A percentile compares a stretch with the other conserved stretches of the same genome.
These are phyloP conservation scores for Tylopilus plumbeoviolaceoides DNA, from an alignment of 768 basidiomycete species.

Conservation along the genomic window DNA sequence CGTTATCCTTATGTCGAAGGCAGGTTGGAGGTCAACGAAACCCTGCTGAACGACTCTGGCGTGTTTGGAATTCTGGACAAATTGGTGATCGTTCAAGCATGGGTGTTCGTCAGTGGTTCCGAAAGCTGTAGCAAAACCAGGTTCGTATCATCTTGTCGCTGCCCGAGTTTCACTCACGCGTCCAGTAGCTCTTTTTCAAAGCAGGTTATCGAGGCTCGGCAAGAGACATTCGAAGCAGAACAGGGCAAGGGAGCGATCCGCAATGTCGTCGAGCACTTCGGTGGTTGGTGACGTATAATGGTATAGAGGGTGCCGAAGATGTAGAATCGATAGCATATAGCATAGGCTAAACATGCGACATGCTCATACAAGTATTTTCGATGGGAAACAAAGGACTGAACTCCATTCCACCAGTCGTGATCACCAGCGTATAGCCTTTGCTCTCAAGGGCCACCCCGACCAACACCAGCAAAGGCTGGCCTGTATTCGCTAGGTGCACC, in stretches of 20 bases:
- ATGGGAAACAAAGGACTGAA: not conserved
- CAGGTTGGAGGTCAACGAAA: conserved; percentile 19
- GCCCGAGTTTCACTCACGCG: no score
- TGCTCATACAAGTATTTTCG: conserved; percentile 26
- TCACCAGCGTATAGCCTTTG: conserved; percentile 20
- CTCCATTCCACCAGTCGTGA: no score
- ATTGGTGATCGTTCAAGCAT: conserved; percentile 45
- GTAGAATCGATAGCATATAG: conserved; percentile 6
- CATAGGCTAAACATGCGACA: conserved; percentile 28
- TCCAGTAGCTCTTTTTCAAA: conserved; percentile 46
- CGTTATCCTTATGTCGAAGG: conserved; percentile 23
- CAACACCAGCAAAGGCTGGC: conserved; percentile 86
- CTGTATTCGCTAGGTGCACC: conserved; percentile 86
- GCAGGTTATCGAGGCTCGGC: conserved; percentile 46
- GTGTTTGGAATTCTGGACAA: conserved; percentile 55
- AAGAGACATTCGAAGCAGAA: conserved; percentile 17
- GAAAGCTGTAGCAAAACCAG: conserved; percentile 45
- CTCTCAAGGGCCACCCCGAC: conserved; percentile 80
- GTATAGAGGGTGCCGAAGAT: not conserved
- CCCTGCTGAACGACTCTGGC: conserved; percentile 45
- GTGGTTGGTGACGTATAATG: conserved; percentile 20
- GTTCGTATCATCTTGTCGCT: conserved; percentile 24
- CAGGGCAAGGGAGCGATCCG: conserved; percentile 18
- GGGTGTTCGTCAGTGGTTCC: conserved; percentile 48
- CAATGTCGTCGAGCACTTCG: conserved; percentile 46